Base-by-base conservation (phyloP, 805 yeast species). In the Priceomyces haplophilus region DNA sequence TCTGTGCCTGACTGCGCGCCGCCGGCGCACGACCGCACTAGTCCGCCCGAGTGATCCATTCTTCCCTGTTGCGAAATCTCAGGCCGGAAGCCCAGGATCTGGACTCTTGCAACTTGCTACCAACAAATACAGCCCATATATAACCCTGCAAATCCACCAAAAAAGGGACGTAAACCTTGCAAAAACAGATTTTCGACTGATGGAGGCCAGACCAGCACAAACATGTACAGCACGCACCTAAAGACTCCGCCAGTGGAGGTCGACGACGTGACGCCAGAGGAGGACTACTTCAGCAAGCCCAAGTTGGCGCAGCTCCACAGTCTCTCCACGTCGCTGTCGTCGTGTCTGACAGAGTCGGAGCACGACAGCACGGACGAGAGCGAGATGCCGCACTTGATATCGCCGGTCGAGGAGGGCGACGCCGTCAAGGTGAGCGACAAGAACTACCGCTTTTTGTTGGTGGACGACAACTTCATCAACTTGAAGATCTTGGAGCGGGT, bases 391-490 rank as follows among this genome's bases (percentile, higher is more conserved):
- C 40, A 38, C 10, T 29, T 38, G 12, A 35, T 40, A 11, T 43
- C 46, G 15, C 46, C 46, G 3, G 18, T 43, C 7, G 46, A 35
- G 21, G 40, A 39, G 3, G 19, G 10, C 8, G 40, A 30, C 15
- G 17, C 23, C 24, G 30, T 42, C 33, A 42, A 30, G 3, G 42
- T 42, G 6, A 41, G 34, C 21, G 12, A n/a, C 11, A 27, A 30
- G 4, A 8, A 11, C 1, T 54, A 46, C 37, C 45, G 45, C 31
- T 60, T 61, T 44, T 44, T 61, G 20, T 47, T 68, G 12, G 74
- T 71, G 13, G 76, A 71, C 51, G 76, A 71, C 50, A 71, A 71
- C 43, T 50, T 58, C 16, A 68, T 71, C 42, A 69, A 71, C 48
- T 52, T 71, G 32, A 61, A 61, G 37, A 70, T 71, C 4, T 52